phyloP scores from a whole-genome alignment of 331 rosid species.

The Quercus lobata region DNA sequence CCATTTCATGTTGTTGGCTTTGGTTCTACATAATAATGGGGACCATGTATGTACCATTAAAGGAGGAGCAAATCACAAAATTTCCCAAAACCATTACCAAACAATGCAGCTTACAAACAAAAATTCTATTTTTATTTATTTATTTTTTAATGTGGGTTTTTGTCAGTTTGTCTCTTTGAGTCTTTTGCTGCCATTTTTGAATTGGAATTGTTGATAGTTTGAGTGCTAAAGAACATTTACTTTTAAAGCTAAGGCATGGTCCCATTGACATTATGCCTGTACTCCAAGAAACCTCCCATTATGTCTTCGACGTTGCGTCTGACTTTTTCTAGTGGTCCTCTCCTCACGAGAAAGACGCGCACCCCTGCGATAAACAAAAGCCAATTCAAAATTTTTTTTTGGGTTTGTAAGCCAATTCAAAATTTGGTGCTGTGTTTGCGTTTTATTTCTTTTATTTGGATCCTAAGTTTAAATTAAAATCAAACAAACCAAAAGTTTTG shows the following conservation, averaged over 20 bases:
- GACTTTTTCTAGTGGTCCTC: background rate
- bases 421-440: too few relatives aligned
- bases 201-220: too few relatives aligned
- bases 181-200: too few relatives aligned
- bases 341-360: background rate
- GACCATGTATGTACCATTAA: background rate
- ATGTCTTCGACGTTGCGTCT: background rate
- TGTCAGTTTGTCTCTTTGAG: too few relatives aligned
- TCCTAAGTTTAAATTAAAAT: too few relatives aligned
- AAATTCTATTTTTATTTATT: background rate
- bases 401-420: too few relatives aligned
- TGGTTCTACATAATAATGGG: background rate
- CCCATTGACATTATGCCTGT: conserved; percentile 6
- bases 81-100: background rate
- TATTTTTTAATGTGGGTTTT: too few relatives aligned
- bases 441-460: too few relatives aligned
- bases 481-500: too few relatives aligned
- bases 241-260: conserved; percentile 12
- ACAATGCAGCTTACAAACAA: background rate
- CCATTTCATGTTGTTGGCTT: conserved; percentile 5
- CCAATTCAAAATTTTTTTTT: too few relatives aligned
- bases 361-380: too few relatives aligned
- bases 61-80: background rate
- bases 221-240: too few relatives aligned
- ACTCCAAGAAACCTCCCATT: conserved; percentile 23